phyloP scores from a whole-genome alignment of 176 grass and related monocot genomes.

The Hordeum marinum region DNA sequence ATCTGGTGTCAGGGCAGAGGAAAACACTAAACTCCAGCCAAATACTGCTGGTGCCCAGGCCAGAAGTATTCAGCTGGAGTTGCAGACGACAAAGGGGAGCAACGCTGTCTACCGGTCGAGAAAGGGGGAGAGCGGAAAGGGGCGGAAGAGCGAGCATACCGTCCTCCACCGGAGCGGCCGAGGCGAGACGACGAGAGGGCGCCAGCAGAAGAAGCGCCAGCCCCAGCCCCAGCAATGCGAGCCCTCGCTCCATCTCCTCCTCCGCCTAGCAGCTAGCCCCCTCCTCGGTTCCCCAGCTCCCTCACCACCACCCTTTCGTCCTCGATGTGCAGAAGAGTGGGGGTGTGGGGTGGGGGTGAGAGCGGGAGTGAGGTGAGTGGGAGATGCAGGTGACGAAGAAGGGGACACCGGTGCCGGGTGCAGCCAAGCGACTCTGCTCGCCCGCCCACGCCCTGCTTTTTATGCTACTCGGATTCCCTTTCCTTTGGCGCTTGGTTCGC shows the following conservation, averaged over 20 bases:
- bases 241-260: constrained; percentile 9
- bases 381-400: neutral
- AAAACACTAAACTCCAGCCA: neutral
- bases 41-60: no score
- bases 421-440: constrained; percentile 12
- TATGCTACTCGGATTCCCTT: constrained; percentile 70
- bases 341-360: neutral
- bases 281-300: neutral
- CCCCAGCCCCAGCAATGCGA: constrained; percentile 29
- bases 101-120: neutral
- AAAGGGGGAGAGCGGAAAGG: neutral
- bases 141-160: constrained; percentile 33
- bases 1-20: neutral
- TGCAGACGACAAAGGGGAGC: neutral
- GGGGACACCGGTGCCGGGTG: neutral
- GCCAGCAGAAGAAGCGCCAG: constrained; percentile 43
- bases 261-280: neutral
- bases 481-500: constrained; percentile 66
- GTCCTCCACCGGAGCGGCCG: constrained; percentile 62
- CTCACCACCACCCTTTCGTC: neutral
- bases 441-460: constrained; percentile 49
- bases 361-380: constrained; percentile 1
- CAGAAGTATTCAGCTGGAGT: no score
- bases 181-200: constrained; percentile 18
- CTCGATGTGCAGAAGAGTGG: neutral